phyloP scores from a whole-genome alignment of 305 asterid genomes.

The Fraxinus baroniana region DNA sequence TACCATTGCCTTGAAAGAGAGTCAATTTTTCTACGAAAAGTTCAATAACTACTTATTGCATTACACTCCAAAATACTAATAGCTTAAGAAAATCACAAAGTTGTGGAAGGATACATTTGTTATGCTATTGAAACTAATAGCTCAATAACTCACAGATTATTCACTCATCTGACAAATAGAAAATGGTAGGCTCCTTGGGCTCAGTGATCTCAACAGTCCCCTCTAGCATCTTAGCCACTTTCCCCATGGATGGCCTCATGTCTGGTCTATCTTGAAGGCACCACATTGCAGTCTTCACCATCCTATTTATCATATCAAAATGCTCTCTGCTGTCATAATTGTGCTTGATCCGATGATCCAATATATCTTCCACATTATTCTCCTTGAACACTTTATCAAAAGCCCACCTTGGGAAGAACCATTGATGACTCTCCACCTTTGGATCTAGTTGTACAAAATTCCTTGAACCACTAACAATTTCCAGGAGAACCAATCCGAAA shows the following conservation, averaged over 20 bases:
- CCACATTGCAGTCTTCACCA: conserved; percentile 90
- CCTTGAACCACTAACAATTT: conserved; percentile 69
- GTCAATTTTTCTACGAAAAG: background rate
- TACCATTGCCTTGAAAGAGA: background rate
- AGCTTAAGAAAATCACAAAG: background rate
- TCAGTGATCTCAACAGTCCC: conserved; percentile 78
- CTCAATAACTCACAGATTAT: background rate
- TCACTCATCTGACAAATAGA: conserved; percentile 37
- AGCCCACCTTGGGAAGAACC: conserved; percentile 83
- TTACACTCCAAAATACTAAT: background rate
- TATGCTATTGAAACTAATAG: background rate
- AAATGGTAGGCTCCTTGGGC: conserved; percentile 63
- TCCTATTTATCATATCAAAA: conserved; percentile 63
- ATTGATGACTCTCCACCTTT: conserved; percentile 58
- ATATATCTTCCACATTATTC: conserved; percentile 60
- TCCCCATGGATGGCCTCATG: conserved; percentile 86
- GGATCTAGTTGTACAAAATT: conserved; percentile 48
- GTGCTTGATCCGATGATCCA: conserved; percentile 65
- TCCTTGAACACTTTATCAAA: conserved; percentile 70
- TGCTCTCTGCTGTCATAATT: conserved; percentile 55
- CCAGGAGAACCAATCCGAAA: conserved; percentile 73
- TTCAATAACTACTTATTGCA: background rate
- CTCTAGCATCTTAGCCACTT: conserved; percentile 90
- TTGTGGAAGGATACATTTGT: background rate
- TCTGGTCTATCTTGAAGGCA: conserved; percentile 85